Conservation (phyloP, 345 rosid species). For the Euphorbia lathyris region DNA sequence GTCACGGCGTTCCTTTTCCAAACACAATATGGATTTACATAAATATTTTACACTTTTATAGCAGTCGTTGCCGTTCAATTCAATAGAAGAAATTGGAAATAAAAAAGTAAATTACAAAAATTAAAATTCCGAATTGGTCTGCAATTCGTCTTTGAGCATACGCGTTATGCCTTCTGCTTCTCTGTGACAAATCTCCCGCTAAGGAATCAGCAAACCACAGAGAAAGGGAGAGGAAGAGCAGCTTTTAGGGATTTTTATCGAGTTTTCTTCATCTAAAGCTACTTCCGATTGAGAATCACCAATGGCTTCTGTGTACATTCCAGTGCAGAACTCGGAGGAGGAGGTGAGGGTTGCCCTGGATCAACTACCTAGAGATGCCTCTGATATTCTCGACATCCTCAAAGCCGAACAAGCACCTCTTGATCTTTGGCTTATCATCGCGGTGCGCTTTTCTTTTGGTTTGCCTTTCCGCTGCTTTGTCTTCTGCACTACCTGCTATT, state of each 20-base stretch:
- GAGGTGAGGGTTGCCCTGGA: slow-evolving; percentile 94
- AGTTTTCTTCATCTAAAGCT: background rate
- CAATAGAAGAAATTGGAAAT: background rate
- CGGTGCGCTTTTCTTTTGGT: slow-evolving; percentile 42
- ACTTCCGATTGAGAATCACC: slow-evolving; percentile 1
- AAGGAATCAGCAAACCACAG: background rate
- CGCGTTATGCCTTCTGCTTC: background rate
- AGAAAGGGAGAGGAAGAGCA: background rate
- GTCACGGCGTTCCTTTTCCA: too few species aligned
- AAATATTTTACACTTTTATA: background rate
- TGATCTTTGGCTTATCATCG: slow-evolving; percentile 96
- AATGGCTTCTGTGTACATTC: slow-evolving; percentile 90
- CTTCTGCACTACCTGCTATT: background rate
- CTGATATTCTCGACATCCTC: slow-evolving; percentile 95
- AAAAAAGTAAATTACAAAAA: background rate
- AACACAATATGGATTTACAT: too few species aligned
- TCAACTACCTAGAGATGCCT: slow-evolving; percentile 95
- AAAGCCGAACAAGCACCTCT: slow-evolving; percentile 99
- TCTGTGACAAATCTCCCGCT: background rate
- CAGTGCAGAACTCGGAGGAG: slow-evolving; percentile 98
- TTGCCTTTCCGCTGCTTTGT: background rate
- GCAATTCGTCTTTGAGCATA: background rate
- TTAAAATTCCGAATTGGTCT: background rate
- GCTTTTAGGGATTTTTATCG: background rate
- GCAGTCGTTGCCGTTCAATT: too few species aligned